These are phyloP conservation scores for Colletotrichum plurivorum DNA, from an alignment of 2,329 filamentous ascomycete species.

Conservation along the genomic window DNA sequence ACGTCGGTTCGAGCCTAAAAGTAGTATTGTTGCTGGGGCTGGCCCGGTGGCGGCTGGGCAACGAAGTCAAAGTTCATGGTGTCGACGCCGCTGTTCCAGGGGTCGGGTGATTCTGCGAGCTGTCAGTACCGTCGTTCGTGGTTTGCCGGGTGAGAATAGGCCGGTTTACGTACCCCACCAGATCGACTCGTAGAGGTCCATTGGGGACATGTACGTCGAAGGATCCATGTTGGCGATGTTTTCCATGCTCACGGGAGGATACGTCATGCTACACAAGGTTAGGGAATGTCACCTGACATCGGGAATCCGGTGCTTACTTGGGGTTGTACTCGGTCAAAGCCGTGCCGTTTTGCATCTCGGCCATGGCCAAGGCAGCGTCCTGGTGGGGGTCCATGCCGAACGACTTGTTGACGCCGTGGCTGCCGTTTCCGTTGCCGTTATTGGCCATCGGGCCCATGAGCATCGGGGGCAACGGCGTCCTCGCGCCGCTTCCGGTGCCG, in stretches of 20 bases:
- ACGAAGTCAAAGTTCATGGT: slow-evolving; percentile 73
- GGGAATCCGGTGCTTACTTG: slow-evolving; percentile 1
- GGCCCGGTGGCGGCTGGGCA: slow-evolving; percentile 71
- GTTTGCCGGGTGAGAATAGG: slow-evolving; percentile 28
- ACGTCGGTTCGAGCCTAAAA: slow-evolving; percentile 53
- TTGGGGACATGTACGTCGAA: slow-evolving; percentile 73
- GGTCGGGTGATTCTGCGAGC: slow-evolving; percentile 69
- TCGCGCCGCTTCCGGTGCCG: slow-evolving; percentile 59
- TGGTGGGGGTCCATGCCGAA: slow-evolving; percentile 66
- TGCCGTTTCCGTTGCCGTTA: slow-evolving; percentile 22
- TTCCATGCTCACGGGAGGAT: slow-evolving; percentile 56
- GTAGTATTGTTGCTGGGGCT: slow-evolving; percentile 70
- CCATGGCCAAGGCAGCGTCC: slow-evolving; percentile 75
- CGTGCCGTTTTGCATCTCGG: slow-evolving; percentile 73
- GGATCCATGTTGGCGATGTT: slow-evolving; percentile 67
- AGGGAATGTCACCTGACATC: background rate
- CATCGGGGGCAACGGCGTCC: slow-evolving; percentile 55
- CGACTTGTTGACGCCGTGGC: slow-evolving; percentile 13
- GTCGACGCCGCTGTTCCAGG: slow-evolving; percentile 70
- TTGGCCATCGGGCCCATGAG: slow-evolving; percentile 44
- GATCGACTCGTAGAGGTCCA: slow-evolving; percentile 78
- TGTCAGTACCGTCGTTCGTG: slow-evolving; percentile 21
- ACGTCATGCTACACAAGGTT: slow-evolving; percentile 50
- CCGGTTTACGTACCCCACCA: slow-evolving; percentile 71
- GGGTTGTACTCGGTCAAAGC: slow-evolving; percentile 48